Evolutionary conservation across 2,329 filamentous ascomycete species (phyloP), one percentile per base, ranked within the genome.

Genomic region (Diaporthe nobilis): DNA sequence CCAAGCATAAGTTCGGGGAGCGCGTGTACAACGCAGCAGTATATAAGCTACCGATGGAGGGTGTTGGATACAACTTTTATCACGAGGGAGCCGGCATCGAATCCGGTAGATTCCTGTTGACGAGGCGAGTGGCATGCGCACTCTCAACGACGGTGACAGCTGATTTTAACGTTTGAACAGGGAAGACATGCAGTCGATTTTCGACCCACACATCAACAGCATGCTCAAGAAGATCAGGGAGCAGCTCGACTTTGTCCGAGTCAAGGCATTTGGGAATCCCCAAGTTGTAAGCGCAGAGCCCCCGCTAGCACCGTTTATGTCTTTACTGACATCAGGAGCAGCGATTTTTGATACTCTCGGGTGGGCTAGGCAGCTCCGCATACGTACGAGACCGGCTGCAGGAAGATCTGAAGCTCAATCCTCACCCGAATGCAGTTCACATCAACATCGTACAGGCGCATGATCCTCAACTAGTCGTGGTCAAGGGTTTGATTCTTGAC

Each of bases 381-480:
- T 88, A 88, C 76, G 85, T 88, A 6, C 84, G 86, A n/a, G 82
- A 86, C 31, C 80, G 81, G 22, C 81, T 88, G 3, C 82, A 87
- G 63, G 79, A 84, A n/a, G 80, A 82, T 2, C 82, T 87, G 57
- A 73, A 75, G 37, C 80, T 71, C 6, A 80, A 81, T 10, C 79
- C 80, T 3, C 85, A 87, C 63, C 81, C 82, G 4, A 85, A 82
- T 71, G 83, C 85, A 5, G 77, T 77, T 13, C 78, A 82, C 12
- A 80, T 85, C 39, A 80, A 83, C 47, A 85, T 88, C 22, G 77
- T 88, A 4, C 85, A 85, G 12, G 86, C 85, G 2, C 85, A 86
- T 12, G 89, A 90, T 61, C 88, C 89, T 0, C 88, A 90, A 73
- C 86, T 91, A 0, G 88, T 89, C 7, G 88, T 90, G 1, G 88